These are phyloP conservation scores for Theileria equi DNA, from an alignment of 169 alveolate species.

Conservation along the genomic window DNA sequence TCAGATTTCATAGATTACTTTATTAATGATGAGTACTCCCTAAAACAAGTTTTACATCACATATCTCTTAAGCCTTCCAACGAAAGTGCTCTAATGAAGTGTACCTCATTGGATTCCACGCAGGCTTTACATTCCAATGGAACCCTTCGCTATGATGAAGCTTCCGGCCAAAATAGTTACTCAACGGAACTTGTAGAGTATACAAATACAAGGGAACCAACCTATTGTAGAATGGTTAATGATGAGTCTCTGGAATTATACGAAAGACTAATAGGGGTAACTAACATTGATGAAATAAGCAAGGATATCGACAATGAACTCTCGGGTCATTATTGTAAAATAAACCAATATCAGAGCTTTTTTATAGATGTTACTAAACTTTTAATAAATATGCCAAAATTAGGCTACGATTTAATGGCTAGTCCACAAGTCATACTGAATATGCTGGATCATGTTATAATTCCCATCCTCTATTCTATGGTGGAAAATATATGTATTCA, in stretches of 20 bases:
- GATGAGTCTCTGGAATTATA: slow-evolving; percentile 5
- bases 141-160: no score
- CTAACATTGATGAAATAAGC: slow-evolving; percentile 9
- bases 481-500: slow-evolving; percentile 2
- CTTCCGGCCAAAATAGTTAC: no score
- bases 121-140: not conserved
- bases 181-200: no score
- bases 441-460: slow-evolving; percentile 10
- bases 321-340: slow-evolving; percentile 11
- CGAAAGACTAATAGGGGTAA: slow-evolving; percentile 8
- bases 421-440: slow-evolving; percentile 30
- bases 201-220: no score
- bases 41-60: slow-evolving; percentile 17
- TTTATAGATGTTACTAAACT: slow-evolving; percentile 38
- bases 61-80: slow-evolving; percentile 18
- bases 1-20: slow-evolving; percentile 28
- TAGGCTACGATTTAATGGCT: slow-evolving; percentile 27
- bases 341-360: slow-evolving; percentile 28
- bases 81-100: slow-evolving; percentile 25
- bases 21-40: slow-evolving; percentile 8
- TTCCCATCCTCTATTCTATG: slow-evolving; percentile 19
- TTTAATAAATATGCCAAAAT: not conserved
- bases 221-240: no score
- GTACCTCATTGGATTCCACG: not conserved
- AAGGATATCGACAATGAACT: slow-evolving; percentile 22